Evolutionary conservation across 768 basidiomycete species (phyloP).

Genomic region (Sistotremastrum niveocremeum): DNA sequence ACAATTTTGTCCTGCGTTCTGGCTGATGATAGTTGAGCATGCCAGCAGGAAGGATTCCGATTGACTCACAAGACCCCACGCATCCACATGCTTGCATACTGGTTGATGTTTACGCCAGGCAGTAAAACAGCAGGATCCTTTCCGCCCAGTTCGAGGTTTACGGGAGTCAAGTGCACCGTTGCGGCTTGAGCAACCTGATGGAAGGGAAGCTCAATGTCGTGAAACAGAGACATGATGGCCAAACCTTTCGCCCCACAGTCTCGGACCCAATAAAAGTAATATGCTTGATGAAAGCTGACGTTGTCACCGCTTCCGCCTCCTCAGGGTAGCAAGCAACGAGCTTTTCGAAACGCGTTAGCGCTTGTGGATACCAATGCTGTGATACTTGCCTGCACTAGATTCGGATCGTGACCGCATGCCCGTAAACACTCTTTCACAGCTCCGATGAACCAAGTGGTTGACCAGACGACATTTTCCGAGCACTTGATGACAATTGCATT

Average conservation of each 20-base stretch:
- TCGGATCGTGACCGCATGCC: conserved; percentile 68
- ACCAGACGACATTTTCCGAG: conserved; percentile 89
- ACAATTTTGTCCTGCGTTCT: conserved; percentile 91
- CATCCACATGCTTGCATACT: conserved; percentile 75
- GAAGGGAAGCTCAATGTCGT: conserved; percentile 11
- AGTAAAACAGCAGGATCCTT: conserved; percentile 91
- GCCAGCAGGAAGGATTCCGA: background rate
- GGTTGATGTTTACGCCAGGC: conserved; percentile 68
- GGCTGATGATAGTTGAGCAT: conserved; percentile 31
- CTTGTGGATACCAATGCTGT: background rate
- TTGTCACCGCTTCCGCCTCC: conserved; percentile 70
- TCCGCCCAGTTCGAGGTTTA: conserved; percentile 87
- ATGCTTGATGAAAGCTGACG: conserved; percentile 70
- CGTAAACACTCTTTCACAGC: conserved; percentile 66
- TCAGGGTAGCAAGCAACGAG: conserved; percentile 84
- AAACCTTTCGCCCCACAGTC: conserved; percentile 57
- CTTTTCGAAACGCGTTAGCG: conserved; percentile 17
- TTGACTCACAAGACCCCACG: conserved; percentile 76
- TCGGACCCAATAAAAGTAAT: conserved; percentile 92
- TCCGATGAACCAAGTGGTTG: conserved; percentile 67
- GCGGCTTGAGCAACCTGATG: conserved; percentile 69
- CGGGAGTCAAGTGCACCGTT: conserved; percentile 76
- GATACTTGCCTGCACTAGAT: conserved; percentile 65
- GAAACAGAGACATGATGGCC: background rate
- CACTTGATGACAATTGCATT: conserved; percentile 87